Base-by-base conservation (phyloP, 2,329 filamentous ascomycete genomes). In the Colletotrichum plurivorum region DNA sequence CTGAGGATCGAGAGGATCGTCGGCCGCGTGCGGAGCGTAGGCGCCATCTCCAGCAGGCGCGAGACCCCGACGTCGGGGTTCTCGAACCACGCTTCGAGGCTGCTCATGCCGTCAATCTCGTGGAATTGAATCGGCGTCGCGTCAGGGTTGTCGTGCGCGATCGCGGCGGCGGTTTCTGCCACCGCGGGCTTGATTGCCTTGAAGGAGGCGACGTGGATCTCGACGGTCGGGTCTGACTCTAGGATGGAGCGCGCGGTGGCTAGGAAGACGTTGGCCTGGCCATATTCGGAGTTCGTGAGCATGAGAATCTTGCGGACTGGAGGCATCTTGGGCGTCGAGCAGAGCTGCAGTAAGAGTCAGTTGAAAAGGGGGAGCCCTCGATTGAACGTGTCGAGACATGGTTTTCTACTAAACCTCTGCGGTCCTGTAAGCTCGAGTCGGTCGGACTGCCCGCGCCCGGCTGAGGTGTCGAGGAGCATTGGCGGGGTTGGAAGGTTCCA, bases 251-350 rank as follows among this genome's bases (percentile, higher is more conserved):
- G 61, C 65, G 15, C 27, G 1, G 27, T 31, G 27, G 74, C 74
- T 1, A 76, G 69, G 58, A 73, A 73, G 6, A 76, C 71, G 43
- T 75, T 75, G 20, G 74, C 71, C 49, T 76, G 74, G 2, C 73
- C 74, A 36, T 63, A 62, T 45, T 76, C 73, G 0, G 72, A 59
- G 64, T 76, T 75, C 9, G 69, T 72, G 8, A 71, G 61, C 5
- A 76, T 60, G 2, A 76, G 54, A 1, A 75, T 52, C 20, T 36
- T 58, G 12, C 16, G 55, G 5, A 8, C 9, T 8, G 27, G 43
- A 46, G 43, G 8, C 43, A 46, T 46, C 8, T 46, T 16, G 43
- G 18, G 16, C 16, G 2, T n/a, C 18, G 43, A 46, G 43, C 0
- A 18, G 43, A 9, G 5, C 6, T 1, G 15, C 18, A 31, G 13